These are phyloP conservation scores for Glutinoglossum americanum DNA, from an alignment of 495 filamentous ascomycete genomes.

Conservation along the genomic window DNA sequence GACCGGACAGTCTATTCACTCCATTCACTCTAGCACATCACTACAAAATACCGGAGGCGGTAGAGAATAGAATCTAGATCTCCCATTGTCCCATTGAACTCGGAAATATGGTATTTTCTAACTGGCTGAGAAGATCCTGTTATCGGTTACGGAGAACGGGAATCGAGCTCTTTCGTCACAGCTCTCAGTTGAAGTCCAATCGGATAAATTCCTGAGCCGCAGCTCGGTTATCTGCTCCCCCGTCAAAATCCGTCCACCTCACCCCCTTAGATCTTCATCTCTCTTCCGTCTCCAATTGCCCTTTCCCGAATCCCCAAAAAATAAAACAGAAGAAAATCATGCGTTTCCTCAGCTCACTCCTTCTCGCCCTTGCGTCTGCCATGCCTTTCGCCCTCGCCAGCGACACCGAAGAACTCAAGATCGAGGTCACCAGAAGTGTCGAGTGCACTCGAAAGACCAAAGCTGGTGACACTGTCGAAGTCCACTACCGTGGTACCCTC, in stretches of 20 bases:
- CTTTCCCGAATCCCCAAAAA: neutral
- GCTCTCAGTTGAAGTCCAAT: neutral
- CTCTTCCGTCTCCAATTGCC: neutral
- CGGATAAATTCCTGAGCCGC: neutral
- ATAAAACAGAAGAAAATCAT: neutral
- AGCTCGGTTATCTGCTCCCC: neutral
- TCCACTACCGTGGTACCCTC: slow-evolving; percentile 25
- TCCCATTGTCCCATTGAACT: neutral
- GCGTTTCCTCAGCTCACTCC: neutral
- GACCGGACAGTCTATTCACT: too few species aligned
- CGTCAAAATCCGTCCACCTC: neutral
- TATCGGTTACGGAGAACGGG: neutral
- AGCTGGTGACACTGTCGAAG: slow-evolving; percentile 7
- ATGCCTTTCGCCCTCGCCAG: slow-evolving; percentile 1
- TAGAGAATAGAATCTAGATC: neutral
- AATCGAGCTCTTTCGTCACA: neutral
- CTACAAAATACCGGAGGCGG: neutral
- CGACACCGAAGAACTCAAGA: slow-evolving; percentile 15
- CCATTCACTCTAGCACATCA: neutral
- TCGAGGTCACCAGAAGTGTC: slow-evolving; percentile 14
- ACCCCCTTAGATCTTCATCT: neutral
- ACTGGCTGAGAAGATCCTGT: neutral
- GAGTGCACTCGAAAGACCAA: slow-evolving; percentile 21
- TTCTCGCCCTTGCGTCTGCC: neutral
- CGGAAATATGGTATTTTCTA: neutral